A percentile compares a stretch with the other conserved stretches of the same genome.
These are phyloP conservation scores for Triticum aestivum DNA, from an alignment of 176 grass and related monocot species.

Conservation along the genomic window IWGSC_CS_RefSeq_v2.1 NC_057794.1:484717977-484718476, in stretches of 20 bases:
- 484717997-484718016: background rate
- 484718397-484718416: background rate
- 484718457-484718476: background rate
- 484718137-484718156: slow-evolving; percentile 1
- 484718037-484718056: background rate
- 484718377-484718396: background rate
- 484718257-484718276: background rate
- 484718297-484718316: background rate
- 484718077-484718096: background rate
- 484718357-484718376: background rate
- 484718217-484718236: background rate
- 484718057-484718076: slow-evolving; percentile 11
- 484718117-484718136: background rate
- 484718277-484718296: background rate
- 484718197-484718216: background rate
- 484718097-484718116: background rate
- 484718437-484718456: background rate
- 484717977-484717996: background rate
- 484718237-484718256: background rate
- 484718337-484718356: background rate
- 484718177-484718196: background rate
- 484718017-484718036: background rate
- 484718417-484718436: background rate
- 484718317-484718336: background rate
- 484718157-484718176: background rate